Evolutionary conservation across 768 basidiomycete species (phyloP), one percentile per base, ranked within the genome.

Genomic region (Tylopilus subfusipes): DNA sequence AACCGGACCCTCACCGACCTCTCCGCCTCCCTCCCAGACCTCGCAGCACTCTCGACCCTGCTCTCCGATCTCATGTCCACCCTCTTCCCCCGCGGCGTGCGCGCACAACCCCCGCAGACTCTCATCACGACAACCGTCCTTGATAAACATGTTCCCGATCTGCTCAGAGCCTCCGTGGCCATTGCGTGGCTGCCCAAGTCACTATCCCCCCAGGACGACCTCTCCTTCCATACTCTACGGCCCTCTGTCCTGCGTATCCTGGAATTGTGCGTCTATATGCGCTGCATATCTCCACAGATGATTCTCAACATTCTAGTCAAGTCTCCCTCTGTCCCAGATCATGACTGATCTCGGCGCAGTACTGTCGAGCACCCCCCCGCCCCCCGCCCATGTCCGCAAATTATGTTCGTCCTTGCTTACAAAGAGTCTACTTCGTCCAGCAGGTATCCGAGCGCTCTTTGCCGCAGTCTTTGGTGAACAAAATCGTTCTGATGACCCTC

Each of bases 161-260:
- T 91, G 13, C 71, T 92, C 10, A 76, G 72, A 42, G 81, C 85
- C 10, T 76, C 82, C 29, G 75, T 91, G 7, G 68, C 80, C 10
- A 70, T 93, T 9, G 90, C 86, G 2, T 93, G 90, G 90, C 74
- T 89, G 9, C 87, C 86, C 5, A 82, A 79, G 61, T 71, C 76
- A 0, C 63, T 77, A 10, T 68, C 73, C 7, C 67, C 72, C 0
- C 73, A 77, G 14, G 58, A 70, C 1, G 63, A 71, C 29, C 73
- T 69, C n/a, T 66, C 76, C 31, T 58, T 78, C 22, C 77, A 84
- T 52, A 65, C 73, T 43, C 63, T 84, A 16, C 78, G 82, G 5
- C 78, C 82, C 1, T 59, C 76, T 31, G 73, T 80, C 3, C 74
- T 83, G 61, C 82, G 81, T 51, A 67, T 91, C 22, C 70, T 90